Evolutionary conservation across 495 filamentous ascomycete genomes (phyloP).

Genomic region (Beverwykella pulmonaria): DNA sequence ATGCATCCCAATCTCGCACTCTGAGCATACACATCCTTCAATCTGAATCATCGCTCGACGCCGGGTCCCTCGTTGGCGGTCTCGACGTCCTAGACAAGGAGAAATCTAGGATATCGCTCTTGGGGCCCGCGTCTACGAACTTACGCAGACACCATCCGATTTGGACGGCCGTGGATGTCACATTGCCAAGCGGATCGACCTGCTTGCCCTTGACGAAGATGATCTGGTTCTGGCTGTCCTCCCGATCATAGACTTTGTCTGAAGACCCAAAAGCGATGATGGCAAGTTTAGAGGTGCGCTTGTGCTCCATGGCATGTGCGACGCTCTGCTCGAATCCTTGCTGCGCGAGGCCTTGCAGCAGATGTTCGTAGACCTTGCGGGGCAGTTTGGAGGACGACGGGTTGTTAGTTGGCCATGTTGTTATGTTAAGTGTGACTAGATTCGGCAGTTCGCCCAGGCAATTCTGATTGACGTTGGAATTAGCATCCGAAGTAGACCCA

Average conservation of each 20-base stretch:
- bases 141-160: conserved; percentile 45
- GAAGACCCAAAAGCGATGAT: conserved; percentile 47
- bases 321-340: conserved; percentile 35
- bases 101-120: conserved; percentile 46
- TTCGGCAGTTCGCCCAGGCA: conserved; percentile 38
- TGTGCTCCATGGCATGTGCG: conserved; percentile 9
- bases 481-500: conserved; percentile 29
- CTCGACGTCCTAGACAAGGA: conserved; percentile 31
- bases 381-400: conserved; percentile 42
- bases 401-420: conserved; percentile 47
- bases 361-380: conserved; percentile 42
- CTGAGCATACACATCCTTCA: background rate
- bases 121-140: conserved; percentile 43
- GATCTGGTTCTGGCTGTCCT: conserved; percentile 46
- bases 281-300: conserved; percentile 37
- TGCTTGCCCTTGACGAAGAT: conserved; percentile 44
- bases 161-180: conserved; percentile 37
- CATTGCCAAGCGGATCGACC: conserved; percentile 40
- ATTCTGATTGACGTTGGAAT: conserved; percentile 32
- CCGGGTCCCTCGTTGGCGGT: conserved; percentile 36
- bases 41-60: conserved; percentile 35
- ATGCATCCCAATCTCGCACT: background rate
- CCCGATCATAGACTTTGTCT: conserved; percentile 47
- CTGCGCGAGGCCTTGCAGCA: conserved; percentile 43
- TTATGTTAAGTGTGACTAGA: conserved; percentile 46